phyloP scores from a whole-genome alignment of 2,329 filamentous ascomycete genomes.

The Fusarium transvaalense region DNA sequence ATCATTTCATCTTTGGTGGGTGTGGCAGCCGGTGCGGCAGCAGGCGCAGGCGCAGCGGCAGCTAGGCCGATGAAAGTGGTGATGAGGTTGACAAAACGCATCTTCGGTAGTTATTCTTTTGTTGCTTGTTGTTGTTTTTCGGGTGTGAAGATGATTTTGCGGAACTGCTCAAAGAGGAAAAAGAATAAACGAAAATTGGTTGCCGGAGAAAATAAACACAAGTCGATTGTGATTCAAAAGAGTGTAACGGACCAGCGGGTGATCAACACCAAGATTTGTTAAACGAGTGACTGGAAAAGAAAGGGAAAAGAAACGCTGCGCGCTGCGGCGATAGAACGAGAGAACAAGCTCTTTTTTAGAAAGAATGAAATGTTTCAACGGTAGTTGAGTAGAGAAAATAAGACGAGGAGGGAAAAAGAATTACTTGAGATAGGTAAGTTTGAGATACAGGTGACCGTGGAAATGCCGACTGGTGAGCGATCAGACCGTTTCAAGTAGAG shows the following conservation, averaged over 20 bases:
- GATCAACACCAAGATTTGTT: conserved; percentile 36
- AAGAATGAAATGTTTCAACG: background rate
- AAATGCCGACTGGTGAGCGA: conserved; percentile 1
- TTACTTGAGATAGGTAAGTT: conserved; percentile 2
- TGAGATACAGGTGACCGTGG: background rate
- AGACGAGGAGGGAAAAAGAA: background rate
- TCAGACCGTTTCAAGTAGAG: conserved; percentile 46
- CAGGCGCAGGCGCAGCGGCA: conserved; percentile 32
- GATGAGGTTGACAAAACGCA: conserved; percentile 31
- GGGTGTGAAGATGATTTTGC: background rate
- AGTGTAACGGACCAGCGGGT: conserved; percentile 27
- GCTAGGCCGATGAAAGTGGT: conserved; percentile 30
- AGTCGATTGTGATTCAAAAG: conserved; percentile 17
- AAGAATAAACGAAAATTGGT: background rate
- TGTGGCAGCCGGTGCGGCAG: conserved; percentile 7
- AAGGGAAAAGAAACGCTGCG: conserved; percentile 17
- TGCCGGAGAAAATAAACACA: conserved; percentile 5
- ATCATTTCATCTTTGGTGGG: conserved; percentile 27
- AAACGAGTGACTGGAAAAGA: conserved; percentile 38
- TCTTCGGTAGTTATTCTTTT: conserved; percentile 8
- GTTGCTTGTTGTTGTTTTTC: too few species aligned
- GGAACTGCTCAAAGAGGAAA: background rate
- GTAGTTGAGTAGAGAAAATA: background rate
- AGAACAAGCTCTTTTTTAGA: background rate
- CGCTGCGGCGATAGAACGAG: conserved; percentile 19